Percentiles rank a stretch among this genome's conserved stretches.
phyloP scores from a whole-genome alignment of 805 yeast species.

The Starmerella geochares region DNA sequence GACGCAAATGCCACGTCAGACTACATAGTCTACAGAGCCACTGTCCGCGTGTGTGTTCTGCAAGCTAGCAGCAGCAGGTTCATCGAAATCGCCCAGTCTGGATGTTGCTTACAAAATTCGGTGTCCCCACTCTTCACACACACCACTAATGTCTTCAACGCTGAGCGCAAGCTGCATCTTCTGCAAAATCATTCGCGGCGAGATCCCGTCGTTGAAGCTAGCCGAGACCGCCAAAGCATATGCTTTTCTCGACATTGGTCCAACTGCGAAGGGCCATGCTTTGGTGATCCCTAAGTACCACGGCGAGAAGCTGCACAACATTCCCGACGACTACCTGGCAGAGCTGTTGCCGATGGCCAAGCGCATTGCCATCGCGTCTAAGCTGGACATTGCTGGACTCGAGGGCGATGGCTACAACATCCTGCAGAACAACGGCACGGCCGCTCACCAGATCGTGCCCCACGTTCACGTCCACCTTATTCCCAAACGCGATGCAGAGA shows the following conservation, averaged over 20 bases:
- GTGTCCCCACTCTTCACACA: neutral
- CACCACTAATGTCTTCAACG: slow-evolving; percentile 10
- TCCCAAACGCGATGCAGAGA: slow-evolving; percentile 63
- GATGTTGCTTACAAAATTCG: neutral
- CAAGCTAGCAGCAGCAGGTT: too few species aligned
- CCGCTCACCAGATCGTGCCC: slow-evolving; percentile 91
- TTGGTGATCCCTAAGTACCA: slow-evolving; percentile 86
- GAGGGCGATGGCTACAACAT: slow-evolving; percentile 70
- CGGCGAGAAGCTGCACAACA: slow-evolving; percentile 83
- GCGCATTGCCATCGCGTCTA: slow-evolving; percentile 66
- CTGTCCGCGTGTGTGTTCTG: too few species aligned
- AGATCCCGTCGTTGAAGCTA: slow-evolving; percentile 85
- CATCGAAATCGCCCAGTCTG: too few species aligned
- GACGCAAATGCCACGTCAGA: too few species aligned
- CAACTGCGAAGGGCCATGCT: slow-evolving; percentile 81
- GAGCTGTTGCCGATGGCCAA: slow-evolving; percentile 85
- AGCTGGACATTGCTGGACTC: slow-evolving; percentile 44
- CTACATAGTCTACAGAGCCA: neutral
- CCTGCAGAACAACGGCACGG: slow-evolving; percentile 84
- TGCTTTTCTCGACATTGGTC: slow-evolving; percentile 88
- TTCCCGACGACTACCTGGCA: slow-evolving; percentile 81
- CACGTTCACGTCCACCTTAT: slow-evolving; percentile 96
- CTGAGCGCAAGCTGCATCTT: slow-evolving; percentile 51
- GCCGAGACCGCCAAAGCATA: slow-evolving; percentile 70
- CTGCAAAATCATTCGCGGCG: slow-evolving; percentile 90